Percentiles rank a stretch among this genome's conserved stretches.
Conservation (phyloP, 139 green algal species). For the Chlamydomonas incerta region DNA sequence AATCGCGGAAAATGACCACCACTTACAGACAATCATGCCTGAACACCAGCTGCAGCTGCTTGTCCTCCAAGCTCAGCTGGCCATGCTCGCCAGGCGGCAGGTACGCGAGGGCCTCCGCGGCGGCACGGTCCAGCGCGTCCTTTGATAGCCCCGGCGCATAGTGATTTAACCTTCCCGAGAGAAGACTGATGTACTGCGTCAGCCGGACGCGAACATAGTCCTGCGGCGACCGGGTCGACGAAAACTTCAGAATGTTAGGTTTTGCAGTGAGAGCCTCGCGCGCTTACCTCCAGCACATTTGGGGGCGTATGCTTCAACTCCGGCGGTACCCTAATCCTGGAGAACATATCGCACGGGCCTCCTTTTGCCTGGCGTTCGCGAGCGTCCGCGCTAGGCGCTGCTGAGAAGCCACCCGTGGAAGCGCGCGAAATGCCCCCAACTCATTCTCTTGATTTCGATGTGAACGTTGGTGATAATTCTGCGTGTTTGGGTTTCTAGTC, state of each 20-base stretch:
- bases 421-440: not conserved
- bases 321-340: not conserved
- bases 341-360: not conserved
- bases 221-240: conserved; percentile 14
- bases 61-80: conserved; percentile 65
- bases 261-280: not conserved
- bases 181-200: conserved; percentile 31
- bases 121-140: conserved; percentile 64
- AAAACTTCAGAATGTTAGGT: not conserved
- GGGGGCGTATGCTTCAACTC: conserved; percentile 36
- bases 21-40: conserved; percentile 90
- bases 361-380: too few relatives aligned
- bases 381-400: too few relatives aligned
- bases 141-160: conserved; percentile 59
- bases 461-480: too few relatives aligned
- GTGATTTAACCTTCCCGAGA: conserved; percentile 32
- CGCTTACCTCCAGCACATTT: conserved; percentile 15
- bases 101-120: conserved; percentile 62
- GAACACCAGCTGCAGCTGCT: conserved; percentile 90
- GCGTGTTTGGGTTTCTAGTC: too few relatives aligned
- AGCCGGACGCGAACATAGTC: conserved; percentile 49
- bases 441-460: too few relatives aligned
- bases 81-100: conserved; percentile 76
- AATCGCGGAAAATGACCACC: too few relatives aligned
- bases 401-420: not conserved